Evolutionary conservation across 164 flowering plant species (phyloP), one percentile per base, ranked within the genome.

Genomic region (Nelumbo lutea): DNA sequence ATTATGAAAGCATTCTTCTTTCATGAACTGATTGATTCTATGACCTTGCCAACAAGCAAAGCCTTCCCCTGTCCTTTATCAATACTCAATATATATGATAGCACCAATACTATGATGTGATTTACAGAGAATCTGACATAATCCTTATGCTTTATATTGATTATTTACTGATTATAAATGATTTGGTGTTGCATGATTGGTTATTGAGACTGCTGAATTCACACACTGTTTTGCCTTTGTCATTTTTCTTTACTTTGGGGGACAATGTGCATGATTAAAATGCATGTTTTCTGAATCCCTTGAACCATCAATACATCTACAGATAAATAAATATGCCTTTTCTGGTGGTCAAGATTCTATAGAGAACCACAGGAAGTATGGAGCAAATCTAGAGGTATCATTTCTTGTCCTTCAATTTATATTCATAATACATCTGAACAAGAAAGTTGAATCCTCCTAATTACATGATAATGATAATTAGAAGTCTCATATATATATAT

Each of bases 281-380:
- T 59, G 42, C 3, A 38, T 59, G n/a, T 51, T 65, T 51, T 43
- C 52, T 27, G 27, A 27, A 27, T 27, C 27, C 27, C 27, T 27
- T 27, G 27, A 27, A 27, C 27, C 27, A 27, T 27, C 27, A 27
- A 27, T 27, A 27, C 27, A 45, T 68, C 41, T 73, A 64, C 82
- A 95, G 98, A 76, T 95, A 62, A 95, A 90, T 78, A 88, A 68
- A 70, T 79, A 89, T 83, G 97, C 97, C 48, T 92, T 95, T 67
- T 89, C 96, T 70, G 98, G 97, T 73, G 97, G 98, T 42, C 96
- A 84, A 83, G 97, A 90, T 76, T 81, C 96, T 15, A 66, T 85
- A 56, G 98, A 95, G 75, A 83, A 84, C 40, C 98, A 95, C 69
- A 79, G 96, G 72, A 78, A 84, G 72, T 78, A 70, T 76, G 98